phyloP scores from a whole-genome alignment of 805 yeast genomes.

The Saturnispora serradocipensis region DNA sequence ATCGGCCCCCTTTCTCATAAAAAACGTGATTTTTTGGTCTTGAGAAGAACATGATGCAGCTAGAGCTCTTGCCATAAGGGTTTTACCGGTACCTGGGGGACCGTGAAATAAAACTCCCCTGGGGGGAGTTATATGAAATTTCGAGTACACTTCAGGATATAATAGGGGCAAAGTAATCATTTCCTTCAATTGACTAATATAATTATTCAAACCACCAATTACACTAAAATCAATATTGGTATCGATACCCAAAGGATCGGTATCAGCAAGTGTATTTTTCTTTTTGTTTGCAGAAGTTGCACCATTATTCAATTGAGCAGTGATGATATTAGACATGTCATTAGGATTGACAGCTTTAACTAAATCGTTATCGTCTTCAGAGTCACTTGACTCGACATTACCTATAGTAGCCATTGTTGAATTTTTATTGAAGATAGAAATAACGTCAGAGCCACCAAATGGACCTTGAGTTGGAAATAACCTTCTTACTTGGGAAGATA shows the following conservation, averaged over 20 bases:
- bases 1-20: constrained; percentile 98
- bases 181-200: constrained; percentile 87
- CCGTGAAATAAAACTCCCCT: constrained; percentile 97
- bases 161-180: constrained; percentile 91
- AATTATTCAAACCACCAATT: constrained; percentile 87
- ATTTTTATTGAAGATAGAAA: constrained; percentile 60
- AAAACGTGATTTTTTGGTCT: constrained; percentile 81
- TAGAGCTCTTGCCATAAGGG: constrained; percentile 93
- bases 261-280: constrained; percentile 66
- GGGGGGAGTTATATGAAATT: constrained; percentile 89
- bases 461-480: constrained; percentile 94
- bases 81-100: constrained; percentile 99
- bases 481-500: constrained; percentile 44
- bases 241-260: constrained; percentile 90
- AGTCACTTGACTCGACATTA: constrained; percentile 35
- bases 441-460: constrained; percentile 92
- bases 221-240: constrained; percentile 48
- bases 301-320: constrained; percentile 5
- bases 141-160: constrained; percentile 88
- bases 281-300: constrained; percentile 23
- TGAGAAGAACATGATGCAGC: constrained; percentile 91
- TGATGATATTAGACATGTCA: constrained; percentile 19
- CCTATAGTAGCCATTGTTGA: constrained; percentile 28
- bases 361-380: constrained; percentile 39
- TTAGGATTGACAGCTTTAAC: constrained; percentile 28